Base-by-base conservation (phyloP, 352 stramenopile genomes). In the Pythium rhizo-oryzae region DNA sequence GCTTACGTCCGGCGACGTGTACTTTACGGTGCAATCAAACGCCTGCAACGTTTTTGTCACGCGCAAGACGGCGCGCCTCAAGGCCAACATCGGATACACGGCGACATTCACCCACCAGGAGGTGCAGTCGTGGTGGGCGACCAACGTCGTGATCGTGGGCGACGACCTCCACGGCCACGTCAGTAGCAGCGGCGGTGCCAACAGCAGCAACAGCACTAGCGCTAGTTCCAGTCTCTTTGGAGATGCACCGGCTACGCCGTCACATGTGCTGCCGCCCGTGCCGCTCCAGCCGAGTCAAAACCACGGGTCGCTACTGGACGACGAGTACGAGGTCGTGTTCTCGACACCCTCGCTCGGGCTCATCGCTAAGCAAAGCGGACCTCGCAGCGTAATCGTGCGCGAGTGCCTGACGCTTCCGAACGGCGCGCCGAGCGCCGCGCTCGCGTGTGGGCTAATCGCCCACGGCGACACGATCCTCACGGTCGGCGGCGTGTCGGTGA, bases 71-170 rank as follows among this genome's bases (percentile, higher is more conserved):
- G 87, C 85, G 51, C 83, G 87, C 0, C 68, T 96, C 8, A 84
- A 84, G 57, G 75, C 85, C 2, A 93, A 94, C 52, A 69, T 80
- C n/a, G 88, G 88, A 0, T 96, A 93, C 68, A 91, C 86, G 0
- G 85, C 88, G 11, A 91, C 86, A 23, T 94, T 96, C 55, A 94
- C 87, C 41, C 76, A 92, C 41, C 88, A 96, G 71, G 86, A 96
- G 58, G 79, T 74, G 19, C 86, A 94, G 25, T 80, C 41, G 44
- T 96, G 88, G 88, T 96, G 86, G 88, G 71, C 88, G n/a, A 78
- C 80, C 13, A 82, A 94, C 62, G 82, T 93, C 24, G 75, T 91
- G 19, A 93, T 96, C 54, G 79, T 96, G 6, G 84, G 88, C 21
- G 88, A 96, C 41, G 88, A 96, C 62, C 71, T 96, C 43, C 79